Evolutionary conservation across 1,284 basidiomycete genomes (phyloP), one percentile per base, ranked within the genome.

Genomic region (Tremellales sp.): DNA sequence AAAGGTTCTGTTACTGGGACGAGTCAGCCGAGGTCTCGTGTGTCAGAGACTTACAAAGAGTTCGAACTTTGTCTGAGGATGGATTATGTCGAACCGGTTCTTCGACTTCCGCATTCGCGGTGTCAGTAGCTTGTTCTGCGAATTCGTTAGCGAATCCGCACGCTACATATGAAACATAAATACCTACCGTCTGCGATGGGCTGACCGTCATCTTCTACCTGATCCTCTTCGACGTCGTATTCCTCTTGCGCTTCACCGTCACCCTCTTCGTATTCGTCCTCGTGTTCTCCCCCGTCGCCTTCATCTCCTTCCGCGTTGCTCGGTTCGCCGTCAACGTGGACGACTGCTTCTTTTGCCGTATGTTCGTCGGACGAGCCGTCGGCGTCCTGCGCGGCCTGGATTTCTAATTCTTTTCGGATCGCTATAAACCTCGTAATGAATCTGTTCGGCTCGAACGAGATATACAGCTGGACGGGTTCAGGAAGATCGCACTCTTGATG

Each of bases 361-460:
- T 35, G n/a, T 19, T 42, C 27, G 27, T 14, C 40, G 82, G 81
- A 64, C 83, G 89, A 73, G 84, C 81, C 56, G 78, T 83, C 60
- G 83, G 84, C 41, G 73, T 77, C 28, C 86, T 69, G 37, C 80
- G 70, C 47, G 86, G 85, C 74, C 84, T 86, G 19, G 81, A 78
- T 57, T 18, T 59, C 57, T 16, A 71, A 46, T 39, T 65, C 67
- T 25, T 56, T 48, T 38, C 60, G 53, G 18, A 71, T 71, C 8
- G 67, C 66, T 28, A 62, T 60, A 47, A 65, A 69, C 5, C 69
- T 53, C 4, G 61, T 60, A 39, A 66, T 65, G 53, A 71, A 71
- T 10, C 67, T 53, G 40, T 55, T 52, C 14, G 61, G 54, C 42
- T 62, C 55, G 47, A 60, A 64, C 5, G 55, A 47, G 18, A 70